A percentile compares a stretch with the other conserved stretches of the same genome.
These are phyloP conservation scores for Marasmius sp. DNA, from an alignment of 1,284 basidiomycete species.

Conservation along the genomic window DNA sequence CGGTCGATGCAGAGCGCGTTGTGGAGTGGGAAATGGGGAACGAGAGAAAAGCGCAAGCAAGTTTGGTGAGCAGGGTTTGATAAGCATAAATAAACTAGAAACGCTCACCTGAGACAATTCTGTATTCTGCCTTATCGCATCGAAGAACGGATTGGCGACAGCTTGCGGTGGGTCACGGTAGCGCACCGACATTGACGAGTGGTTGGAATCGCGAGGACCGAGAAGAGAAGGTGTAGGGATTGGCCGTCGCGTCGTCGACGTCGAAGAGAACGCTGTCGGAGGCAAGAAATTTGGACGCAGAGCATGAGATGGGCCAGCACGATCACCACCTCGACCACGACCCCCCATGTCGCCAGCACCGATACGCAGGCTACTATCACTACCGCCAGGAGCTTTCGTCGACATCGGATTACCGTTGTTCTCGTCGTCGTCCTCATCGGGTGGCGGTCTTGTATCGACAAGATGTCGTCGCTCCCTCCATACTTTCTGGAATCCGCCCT, in stretches of 20 bases:
- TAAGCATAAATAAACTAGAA: neutral
- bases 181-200: slow-evolving; percentile 14
- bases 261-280: slow-evolving; percentile 57
- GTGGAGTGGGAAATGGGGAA: neutral
- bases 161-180: slow-evolving; percentile 7
- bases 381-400: neutral
- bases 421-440: slow-evolving; percentile 58
- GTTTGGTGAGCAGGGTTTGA: neutral
- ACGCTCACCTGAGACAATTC: slow-evolving; percentile 68
- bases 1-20: neutral
- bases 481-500: slow-evolving; percentile 78
- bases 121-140: slow-evolving; percentile 93
- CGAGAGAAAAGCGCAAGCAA: neutral
- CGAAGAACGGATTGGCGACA: slow-evolving; percentile 87
- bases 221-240: slow-evolving; percentile 18
- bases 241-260: slow-evolving; percentile 43
- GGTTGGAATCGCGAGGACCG: neutral
- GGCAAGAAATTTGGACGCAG: neutral
- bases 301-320: neutral
- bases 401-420: slow-evolving; percentile 29
- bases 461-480: slow-evolving; percentile 55
- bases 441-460: slow-evolving; percentile 49
- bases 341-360: neutral
- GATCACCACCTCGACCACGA: neutral
- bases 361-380: neutral